Evolutionary conservation across 2,329 filamentous ascomycete species (phyloP), one percentile per base, ranked within the genome.

Genomic region (Cryphonectria parasitica): DNA sequence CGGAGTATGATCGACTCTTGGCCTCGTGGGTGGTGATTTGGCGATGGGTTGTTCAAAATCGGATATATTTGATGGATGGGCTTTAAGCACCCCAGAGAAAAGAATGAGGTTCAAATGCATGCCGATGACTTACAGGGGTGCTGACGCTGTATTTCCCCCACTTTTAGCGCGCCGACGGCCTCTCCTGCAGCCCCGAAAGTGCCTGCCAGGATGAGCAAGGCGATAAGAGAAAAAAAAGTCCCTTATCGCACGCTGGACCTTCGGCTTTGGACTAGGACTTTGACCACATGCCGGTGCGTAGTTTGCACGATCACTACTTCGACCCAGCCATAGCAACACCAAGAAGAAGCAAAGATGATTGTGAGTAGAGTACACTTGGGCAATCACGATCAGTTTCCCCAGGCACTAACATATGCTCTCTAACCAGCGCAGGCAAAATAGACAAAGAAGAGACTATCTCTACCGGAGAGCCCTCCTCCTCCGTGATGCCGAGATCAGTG

Each of bases 401-500:
- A 49, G 34, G 13, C 71, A 71, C 77, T 74, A 66, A 74, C 70
- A 68, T 19, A 3, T 62, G 25, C 49, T 60, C 10, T 63, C 69
- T 64, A 3, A 41, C 25, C 74, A 88, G 83, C 88, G 91, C 77
- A 88, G 91, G 85, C 91, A 94, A 86, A 90, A 91, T 73, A 89
- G 92, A 75, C 90, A 95, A 81, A 87, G 93, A 76, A 87, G 92
- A 76, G 93, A 97, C 79, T 97, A 98, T 81, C 90, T 99, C 76
- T 97, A 98, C 81, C 90, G 95, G 72, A 91, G 93, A 77, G 95
- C 96, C 52, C 87, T 98, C 70, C 91, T 94, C 31, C 88, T 98
- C 60, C 91, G 92, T 75, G 94, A 98, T 83, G 95, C 95, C 73
- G 95, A 97, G 78, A 97, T 97, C 74, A 92, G 92, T 70, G 93